Evolutionary conservation across 2,329 filamentous ascomycete genomes (phyloP), one percentile per base, ranked within the genome.

Genomic region (Xylariales sp.): DNA sequence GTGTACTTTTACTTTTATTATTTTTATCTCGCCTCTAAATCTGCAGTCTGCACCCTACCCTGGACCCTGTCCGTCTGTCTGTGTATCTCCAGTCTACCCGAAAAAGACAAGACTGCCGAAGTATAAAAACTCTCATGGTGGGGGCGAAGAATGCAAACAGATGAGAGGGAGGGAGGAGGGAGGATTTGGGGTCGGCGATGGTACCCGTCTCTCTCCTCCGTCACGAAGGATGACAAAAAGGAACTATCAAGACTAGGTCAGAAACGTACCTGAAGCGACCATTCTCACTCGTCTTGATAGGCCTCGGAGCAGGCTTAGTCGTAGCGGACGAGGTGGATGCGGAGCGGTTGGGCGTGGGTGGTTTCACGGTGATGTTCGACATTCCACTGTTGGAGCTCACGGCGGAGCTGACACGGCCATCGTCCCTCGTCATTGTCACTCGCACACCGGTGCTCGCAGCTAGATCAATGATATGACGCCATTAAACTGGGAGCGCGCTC

Each of bases 301-400:
- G 82, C 74, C 81, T 83, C 69, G 81, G 83, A 10, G 80, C 80
- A 72, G 80, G 80, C 69, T 73, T 73, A 43, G 66, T 75, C 45
- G 76, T 74, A 70, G 75, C 69, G 66, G 73, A 74, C 63, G 76
- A 74, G 52, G 71, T 67, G 55, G 81, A 78, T 45, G 77, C 74
- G 39, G 77, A 74, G 62, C 77, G 75, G 67, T 73, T 77, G 67
- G 78, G 74, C 64, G 74, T 76, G 72, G 67, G 73, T 75, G 84
- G 84, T 80, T 85, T 89, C 72, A 89, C 82, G 46, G 91, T 93
- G 75, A 88, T 86, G 76, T 85, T 86, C 69, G 90, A 92, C 74
- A 86, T 86, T 80, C 86, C 88, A 82, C 89, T 92, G 81, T 87
- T 88, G 72, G 87, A 86, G 84, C 87, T 89, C 81, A 88, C 88